Evolutionary conservation across 2,329 filamentous ascomycete species (phyloP).

Genomic region (Diaporthe aspalathi): DNA sequence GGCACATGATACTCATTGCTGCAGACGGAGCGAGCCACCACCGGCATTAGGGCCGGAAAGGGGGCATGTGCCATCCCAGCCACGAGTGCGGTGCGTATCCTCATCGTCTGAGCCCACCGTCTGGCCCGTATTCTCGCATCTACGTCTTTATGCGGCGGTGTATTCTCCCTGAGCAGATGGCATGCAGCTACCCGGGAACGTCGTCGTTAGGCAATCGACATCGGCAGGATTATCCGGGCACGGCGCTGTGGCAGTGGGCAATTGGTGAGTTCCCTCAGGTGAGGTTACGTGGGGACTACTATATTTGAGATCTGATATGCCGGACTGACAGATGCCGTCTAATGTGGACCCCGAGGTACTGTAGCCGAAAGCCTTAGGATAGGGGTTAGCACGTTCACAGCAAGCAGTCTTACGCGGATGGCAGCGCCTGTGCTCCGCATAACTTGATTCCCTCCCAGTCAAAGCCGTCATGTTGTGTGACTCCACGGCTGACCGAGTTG

Average conservation of each 20-base stretch:
- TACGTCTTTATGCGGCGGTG: neutral
- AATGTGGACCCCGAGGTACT: neutral
- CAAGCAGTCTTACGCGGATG: neutral
- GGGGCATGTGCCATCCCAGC: neutral
- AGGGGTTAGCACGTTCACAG: constrained; percentile 3
- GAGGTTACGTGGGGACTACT: neutral
- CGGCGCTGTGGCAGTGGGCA: neutral
- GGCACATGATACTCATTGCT: neutral
- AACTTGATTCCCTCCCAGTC: constrained; percentile 4
- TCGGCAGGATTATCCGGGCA: neutral
- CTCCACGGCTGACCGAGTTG: neutral
- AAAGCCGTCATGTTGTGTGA: neutral
- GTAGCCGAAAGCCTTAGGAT: neutral
- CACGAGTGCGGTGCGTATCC: constrained; percentile 5
- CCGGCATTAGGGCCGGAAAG: neutral
- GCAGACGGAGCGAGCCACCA: neutral
- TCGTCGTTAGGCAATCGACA: neutral
- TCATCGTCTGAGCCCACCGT: neutral
- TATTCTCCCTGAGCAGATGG: neutral
- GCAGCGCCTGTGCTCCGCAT: constrained; percentile 2
- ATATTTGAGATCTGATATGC: constrained; percentile 27
- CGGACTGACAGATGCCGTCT: constrained; percentile 22
- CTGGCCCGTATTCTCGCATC: neutral
- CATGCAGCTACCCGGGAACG: neutral
- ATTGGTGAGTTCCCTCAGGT: neutral